Base-by-base conservation (phyloP, 345 rosid genomes). In the Arabis alpina region DNA sequence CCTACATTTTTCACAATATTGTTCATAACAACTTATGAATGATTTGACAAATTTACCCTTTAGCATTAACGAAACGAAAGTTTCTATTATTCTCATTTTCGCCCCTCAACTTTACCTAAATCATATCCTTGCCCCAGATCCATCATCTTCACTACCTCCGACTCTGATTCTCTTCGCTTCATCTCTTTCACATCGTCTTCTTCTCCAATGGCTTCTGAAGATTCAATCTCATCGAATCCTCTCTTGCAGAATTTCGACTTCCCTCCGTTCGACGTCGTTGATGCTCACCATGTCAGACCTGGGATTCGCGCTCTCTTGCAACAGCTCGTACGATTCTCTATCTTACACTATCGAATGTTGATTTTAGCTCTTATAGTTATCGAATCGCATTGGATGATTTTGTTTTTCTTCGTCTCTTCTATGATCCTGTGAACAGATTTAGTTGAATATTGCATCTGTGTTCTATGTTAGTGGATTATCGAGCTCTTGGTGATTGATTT, bases 241-340 rank as follows among this genome's bases (percentile, higher is more conserved):
- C 86, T 93, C 6, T 57, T 91, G 77, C 82, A 69, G 68, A 85
- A 85, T 65, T 93, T 87, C 5, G 87, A 84, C 4, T 88, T 93
- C 62, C 97, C 94, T 4, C 96, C 96, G 9, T 93, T 83, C 50
- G 83, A 87, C 72, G 65, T 67, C n/a, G 84, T 93, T 13, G 76
- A 86, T 52, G 82, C 94, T 68, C 49, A 74, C 11, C 97, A 91
- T 68, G 92, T 93, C 59, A 75, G 90, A 48, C 94, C 96, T 2
- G 96, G 92, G 58, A 69, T 91, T 64, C 96, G 88, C 34, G 83
- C 86, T 53, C 74, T 91, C 6, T 72, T 93, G 77, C 81, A 81
- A 24, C 77, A 85, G 11, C 89, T 90, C 67, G 97, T 90, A 81
- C 40, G 78, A 32, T 39, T 15, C 19, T 58, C 58, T 65, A 30